These are phyloP conservation scores for Batkoa obscura DNA, from an alignment of 371 early-diverging fungal species.

Conservation along the genomic window DNA sequence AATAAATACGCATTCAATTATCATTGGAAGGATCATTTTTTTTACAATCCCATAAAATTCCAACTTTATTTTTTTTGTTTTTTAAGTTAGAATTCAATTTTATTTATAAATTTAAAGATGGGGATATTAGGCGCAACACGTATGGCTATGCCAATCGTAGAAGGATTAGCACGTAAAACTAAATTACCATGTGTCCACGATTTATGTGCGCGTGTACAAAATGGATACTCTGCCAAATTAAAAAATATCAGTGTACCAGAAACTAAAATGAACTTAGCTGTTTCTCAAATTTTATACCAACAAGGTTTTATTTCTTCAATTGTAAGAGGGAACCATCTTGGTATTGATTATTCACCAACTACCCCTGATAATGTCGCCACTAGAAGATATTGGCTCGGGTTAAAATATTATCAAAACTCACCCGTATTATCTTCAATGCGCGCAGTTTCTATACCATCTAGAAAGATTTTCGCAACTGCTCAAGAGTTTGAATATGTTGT, in stretches of 20 bases:
- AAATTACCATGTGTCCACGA: conserved; percentile 67
- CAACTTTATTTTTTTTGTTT: no score
- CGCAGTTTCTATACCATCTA: conserved; percentile 61
- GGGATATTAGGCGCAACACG: not conserved
- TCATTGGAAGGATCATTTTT: no score
- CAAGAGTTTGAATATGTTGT: conserved; percentile 57
- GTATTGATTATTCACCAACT: conserved; percentile 58
- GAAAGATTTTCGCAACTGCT: conserved; percentile 55
- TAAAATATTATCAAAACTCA: conserved; percentile 76
- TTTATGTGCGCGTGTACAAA: conserved; percentile 81
- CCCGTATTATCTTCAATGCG: conserved; percentile 58
- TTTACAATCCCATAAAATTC: no score
- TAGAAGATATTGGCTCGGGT: conserved; percentile 75
- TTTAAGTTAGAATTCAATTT: not conserved
- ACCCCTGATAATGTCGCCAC: conserved; percentile 69
- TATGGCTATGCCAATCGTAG: not conserved
- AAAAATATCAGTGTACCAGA: conserved; percentile 75
- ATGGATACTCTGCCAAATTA: conserved; percentile 65
- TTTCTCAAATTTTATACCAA: conserved; percentile 67
- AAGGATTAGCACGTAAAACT: not conserved
- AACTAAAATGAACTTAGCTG: conserved; percentile 70
- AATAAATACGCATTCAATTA: no score
- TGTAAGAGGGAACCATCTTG: conserved; percentile 53
- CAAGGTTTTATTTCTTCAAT: conserved; percentile 80
- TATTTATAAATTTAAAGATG: not conserved